phyloP scores from a whole-genome alignment of 2,329 filamentous ascomycete species.

The Macrophomina tecta region DNA sequence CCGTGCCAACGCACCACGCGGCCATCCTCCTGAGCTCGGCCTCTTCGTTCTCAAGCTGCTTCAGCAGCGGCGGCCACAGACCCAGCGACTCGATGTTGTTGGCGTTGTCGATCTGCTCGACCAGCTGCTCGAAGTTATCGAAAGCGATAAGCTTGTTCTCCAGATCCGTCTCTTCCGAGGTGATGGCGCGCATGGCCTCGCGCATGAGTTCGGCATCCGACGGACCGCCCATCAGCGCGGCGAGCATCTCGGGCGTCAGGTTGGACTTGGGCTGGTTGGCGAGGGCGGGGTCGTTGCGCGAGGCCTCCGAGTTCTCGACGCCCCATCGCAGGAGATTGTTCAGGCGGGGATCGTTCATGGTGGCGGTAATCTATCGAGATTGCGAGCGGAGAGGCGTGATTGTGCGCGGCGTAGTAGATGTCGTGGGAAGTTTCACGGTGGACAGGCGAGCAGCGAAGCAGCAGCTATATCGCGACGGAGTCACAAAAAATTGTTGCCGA shows the following conservation, averaged over 20 bases:
- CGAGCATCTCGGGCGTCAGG: slow-evolving; percentile 73
- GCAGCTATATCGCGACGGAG: slow-evolving; percentile 2
- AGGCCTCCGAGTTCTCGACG: slow-evolving; percentile 65
- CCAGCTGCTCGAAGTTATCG: slow-evolving; percentile 92
- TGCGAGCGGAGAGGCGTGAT: slow-evolving; percentile 1
- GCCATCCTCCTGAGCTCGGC: slow-evolving; percentile 80
- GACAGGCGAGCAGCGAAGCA: slow-evolving; percentile 13
- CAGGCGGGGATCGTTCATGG: slow-evolving; percentile 66
- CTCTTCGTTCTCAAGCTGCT: slow-evolving; percentile 71
- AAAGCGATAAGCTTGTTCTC: slow-evolving; percentile 83
- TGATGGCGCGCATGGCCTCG: slow-evolving; percentile 78
- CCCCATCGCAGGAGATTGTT: slow-evolving; percentile 84
- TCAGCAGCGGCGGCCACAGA: slow-evolving; percentile 82
- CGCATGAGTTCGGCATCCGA: slow-evolving; percentile 93
- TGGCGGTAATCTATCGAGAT: slow-evolving; percentile 27
- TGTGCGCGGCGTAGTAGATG: neutral
- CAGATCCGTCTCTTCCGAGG: slow-evolving; percentile 66
- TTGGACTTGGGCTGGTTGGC: slow-evolving; percentile 41
- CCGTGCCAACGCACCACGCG: slow-evolving; percentile 92
- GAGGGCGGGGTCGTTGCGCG: slow-evolving; percentile 43
- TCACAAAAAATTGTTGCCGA: slow-evolving; percentile 25
- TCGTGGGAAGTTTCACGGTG: neutral
- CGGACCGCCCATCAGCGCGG: slow-evolving; percentile 78
- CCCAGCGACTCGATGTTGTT: slow-evolving; percentile 84
- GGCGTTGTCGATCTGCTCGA: slow-evolving; percentile 93